These are phyloP conservation scores for Rutidosis leptorrhynchoides DNA, from an alignment of 129 eudicot genomes.

Conservation along the genomic window DNA sequence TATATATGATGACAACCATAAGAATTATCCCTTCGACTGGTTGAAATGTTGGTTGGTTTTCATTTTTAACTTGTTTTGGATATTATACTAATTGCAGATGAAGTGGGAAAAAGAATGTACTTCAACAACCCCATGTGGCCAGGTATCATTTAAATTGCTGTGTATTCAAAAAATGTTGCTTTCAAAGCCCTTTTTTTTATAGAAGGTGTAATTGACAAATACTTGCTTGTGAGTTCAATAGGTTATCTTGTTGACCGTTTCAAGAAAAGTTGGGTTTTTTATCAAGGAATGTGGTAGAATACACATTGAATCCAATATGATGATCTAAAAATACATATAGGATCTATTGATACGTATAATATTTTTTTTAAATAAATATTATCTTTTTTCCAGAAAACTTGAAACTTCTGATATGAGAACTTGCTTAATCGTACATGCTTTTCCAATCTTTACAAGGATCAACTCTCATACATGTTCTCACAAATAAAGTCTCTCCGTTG, in stretches of 20 bases:
- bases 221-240: not conserved
- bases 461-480: too few species aligned
- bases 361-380: not conserved
- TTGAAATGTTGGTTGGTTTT: not conserved
- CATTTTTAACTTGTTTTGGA: not conserved
- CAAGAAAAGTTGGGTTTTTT: not conserved
- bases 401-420: too few species aligned
- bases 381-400: not conserved
- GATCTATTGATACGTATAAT: not conserved
- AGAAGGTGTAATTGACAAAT: not conserved
- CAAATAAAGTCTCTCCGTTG: too few species aligned
- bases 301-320: not conserved
- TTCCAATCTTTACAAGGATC: too few species aligned
- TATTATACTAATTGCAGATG: conserved; percentile 40
- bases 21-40: not conserved
- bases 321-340: not conserved
- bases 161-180: not conserved
- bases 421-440: too few species aligned
- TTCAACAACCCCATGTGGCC: conserved; percentile 99
- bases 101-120: conserved; percentile 45
- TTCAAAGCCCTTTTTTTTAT: not conserved
- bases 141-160: conserved; percentile 36
- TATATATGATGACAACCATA: not conserved
- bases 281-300: not conserved
- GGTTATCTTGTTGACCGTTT: not conserved